Evolutionary conservation across 139 green algal species (phyloP), one percentile per base, ranked within the genome.

Genomic region (Asterochloris sp.): DNA sequence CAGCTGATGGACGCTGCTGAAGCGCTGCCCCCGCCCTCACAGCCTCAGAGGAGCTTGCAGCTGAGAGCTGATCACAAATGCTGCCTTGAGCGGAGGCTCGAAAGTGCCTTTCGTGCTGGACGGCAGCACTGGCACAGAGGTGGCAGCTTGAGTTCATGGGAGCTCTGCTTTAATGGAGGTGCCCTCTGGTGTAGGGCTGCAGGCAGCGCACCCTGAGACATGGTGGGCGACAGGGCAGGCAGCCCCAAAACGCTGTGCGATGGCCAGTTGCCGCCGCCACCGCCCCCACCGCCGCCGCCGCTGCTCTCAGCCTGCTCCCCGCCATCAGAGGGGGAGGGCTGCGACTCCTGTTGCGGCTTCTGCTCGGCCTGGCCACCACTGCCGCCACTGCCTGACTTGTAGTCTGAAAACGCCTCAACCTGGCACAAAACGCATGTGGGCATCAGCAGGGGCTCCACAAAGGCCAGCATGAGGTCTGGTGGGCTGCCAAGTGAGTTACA

Each of bases 211-310:
- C 93, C 91, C 94, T 84, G 86, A 11, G 90, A 92, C 96, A 98
- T 99, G 12, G 96, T 99, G 16, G 95, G 95, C 0, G 92, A 97
- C 79, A 99, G 87, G 0, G 93, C 92, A 21, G 96, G 96, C 92
- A 99, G 97, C 60, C 84, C 83, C 69, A 98, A 79, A 79, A 96
- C 79, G 23, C 79, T 78, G 74, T 92, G 89, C 1, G 85, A 21
- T 62, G 89, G 87, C 79, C 84, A 92, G 62, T 86, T 79, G 21
- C 85, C 87, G 12, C 80, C 71, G 71, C 62, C 77, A 26, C 80
- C 67, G 13, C 74, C 27, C 13, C 77, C 76, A 69, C 76, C 67
- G 28, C 82, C 10, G 26, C 28, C 67, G 62, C 68, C 17, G 54
- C 69, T 47, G 24, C 28, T 13, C 23, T 69, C 74, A 13, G 27